Evolutionary conservation across 208 protist species (phyloP).

Genomic region (Histomonas meleagridis): DNA sequence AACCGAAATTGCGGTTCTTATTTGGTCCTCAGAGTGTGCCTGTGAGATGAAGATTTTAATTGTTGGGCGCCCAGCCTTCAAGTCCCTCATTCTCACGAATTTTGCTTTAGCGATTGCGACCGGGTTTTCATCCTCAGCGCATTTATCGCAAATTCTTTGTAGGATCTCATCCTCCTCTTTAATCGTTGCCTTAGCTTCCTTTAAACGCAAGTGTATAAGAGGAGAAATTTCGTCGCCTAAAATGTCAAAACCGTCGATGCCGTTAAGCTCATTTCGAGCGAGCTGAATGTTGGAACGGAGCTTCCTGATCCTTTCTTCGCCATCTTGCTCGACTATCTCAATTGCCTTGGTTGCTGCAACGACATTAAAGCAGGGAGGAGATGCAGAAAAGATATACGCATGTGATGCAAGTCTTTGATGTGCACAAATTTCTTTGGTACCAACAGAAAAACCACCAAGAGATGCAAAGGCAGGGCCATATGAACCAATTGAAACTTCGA

Average conservation of each 20-base stretch:
- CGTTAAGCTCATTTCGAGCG: background rate
- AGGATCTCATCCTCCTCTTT: background rate
- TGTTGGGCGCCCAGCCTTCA: background rate
- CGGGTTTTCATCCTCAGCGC: background rate
- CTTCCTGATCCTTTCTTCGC: background rate
- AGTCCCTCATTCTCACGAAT: background rate
- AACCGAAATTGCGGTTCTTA: background rate
- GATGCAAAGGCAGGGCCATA: constrained; percentile 68
- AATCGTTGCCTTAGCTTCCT: background rate
- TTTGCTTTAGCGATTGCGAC: background rate
- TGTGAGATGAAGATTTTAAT: background rate
- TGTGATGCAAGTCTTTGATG: constrained; percentile 72
- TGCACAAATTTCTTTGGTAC: constrained; percentile 65
- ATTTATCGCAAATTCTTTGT: background rate
- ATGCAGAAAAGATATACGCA: constrained; percentile 89
- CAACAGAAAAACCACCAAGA: constrained; percentile 82
- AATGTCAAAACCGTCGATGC: background rate
- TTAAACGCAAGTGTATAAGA: background rate
- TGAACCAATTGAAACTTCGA: constrained; percentile 46
- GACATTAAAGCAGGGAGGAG: constrained; percentile 76
- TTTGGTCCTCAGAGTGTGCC: background rate
- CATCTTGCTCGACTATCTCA: constrained; percentile 56
- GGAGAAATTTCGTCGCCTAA: background rate
- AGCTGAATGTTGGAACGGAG: background rate
- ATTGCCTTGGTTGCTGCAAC: constrained; percentile 63